Conservation (phyloP, 139 green algal genomes). For the Trebouxia sp. region DNA sequence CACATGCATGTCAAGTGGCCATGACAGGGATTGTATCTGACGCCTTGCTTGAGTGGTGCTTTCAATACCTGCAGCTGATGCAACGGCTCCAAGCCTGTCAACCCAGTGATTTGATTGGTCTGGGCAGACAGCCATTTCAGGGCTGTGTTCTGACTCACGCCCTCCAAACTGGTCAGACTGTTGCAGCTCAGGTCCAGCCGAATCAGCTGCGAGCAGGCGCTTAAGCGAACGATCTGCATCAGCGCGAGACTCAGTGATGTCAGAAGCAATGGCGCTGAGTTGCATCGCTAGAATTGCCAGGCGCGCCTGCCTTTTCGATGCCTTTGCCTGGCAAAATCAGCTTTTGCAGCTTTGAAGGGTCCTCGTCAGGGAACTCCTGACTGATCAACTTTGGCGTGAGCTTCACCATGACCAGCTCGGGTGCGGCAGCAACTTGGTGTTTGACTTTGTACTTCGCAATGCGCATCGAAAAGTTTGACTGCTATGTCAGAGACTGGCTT, state of each 20-base stretch:
- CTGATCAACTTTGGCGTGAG: constrained; percentile 25
- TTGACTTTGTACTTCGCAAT: neutral
- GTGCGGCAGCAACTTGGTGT: neutral
- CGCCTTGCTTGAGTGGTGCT: neutral
- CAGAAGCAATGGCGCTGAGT: no score
- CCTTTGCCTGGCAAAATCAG: neutral
- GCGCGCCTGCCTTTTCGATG: neutral
- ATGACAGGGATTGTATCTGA: neutral
- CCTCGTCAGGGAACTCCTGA: neutral
- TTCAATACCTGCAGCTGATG: constrained; percentile 12
- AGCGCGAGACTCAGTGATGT: no score
- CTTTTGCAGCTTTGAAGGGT: neutral
- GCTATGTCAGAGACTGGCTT: neutral
- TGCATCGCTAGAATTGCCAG: no score
- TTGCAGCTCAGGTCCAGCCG: constrained; percentile 17
- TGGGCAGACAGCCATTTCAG: constrained; percentile 27
- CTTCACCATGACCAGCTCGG: neutral
- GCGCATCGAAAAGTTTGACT: no score
- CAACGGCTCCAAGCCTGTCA: neutral
- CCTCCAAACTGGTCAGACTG: constrained; percentile 3
- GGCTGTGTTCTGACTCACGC: neutral
- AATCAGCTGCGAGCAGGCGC: constrained; percentile 1
- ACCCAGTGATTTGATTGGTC: constrained; percentile 1
- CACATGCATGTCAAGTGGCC: neutral
- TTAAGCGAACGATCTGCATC: constrained; percentile 15